Conservation (phyloP, 345 rosid genomes). For the Eucalyptus melliodora region DNA sequence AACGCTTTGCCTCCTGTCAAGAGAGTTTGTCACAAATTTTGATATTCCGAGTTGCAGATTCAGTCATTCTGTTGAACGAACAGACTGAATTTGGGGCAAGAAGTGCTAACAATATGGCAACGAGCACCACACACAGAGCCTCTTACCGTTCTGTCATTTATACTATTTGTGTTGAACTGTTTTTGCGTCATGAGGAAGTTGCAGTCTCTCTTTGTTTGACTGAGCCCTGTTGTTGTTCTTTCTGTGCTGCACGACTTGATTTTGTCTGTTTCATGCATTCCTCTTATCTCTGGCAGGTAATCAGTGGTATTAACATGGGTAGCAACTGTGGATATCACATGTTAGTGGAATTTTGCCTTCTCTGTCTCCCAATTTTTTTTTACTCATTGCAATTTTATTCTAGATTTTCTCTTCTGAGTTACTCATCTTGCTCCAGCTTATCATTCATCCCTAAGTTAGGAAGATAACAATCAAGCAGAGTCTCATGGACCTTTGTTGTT, state of each 20-base stretch:
- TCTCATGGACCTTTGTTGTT: not conserved
- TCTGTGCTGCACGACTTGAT: not conserved
- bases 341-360: conserved; percentile 27
- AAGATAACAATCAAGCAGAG: not conserved
- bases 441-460: not conserved
- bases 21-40: not conserved
- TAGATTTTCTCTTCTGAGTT: not conserved
- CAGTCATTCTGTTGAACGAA: not conserved
- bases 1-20: not conserved
- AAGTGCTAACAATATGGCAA: not conserved
- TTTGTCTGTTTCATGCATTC: not conserved
- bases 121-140: not conserved
- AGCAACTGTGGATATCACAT: conserved; percentile 87
- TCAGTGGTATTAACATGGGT: conserved; percentile 93
- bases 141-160: not conserved
- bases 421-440: not conserved
- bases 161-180: not conserved
- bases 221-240: not conserved
- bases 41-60: not conserved
- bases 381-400: not conserved
- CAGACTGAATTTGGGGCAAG: not conserved
- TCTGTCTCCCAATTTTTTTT: not conserved
- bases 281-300: conserved; percentile 26
- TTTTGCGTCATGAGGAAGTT: not conserved
- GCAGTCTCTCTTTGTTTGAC: not conserved